Evolutionary conservation across 331 rosid species (phyloP).

Genomic region (Prunus yedoensis): DNA sequence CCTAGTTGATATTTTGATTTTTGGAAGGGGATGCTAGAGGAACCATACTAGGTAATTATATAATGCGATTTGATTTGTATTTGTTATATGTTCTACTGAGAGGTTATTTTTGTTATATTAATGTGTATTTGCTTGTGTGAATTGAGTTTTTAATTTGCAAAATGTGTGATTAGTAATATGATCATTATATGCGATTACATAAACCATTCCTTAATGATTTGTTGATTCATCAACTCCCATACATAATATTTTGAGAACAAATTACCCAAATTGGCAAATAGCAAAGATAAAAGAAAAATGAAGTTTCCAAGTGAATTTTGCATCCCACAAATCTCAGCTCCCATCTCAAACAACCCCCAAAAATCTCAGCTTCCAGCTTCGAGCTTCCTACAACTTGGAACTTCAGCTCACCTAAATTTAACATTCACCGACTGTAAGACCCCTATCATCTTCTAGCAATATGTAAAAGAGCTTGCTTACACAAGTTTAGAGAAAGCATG

Average conservation of each 20-base stretch:
- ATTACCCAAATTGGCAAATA: neutral
- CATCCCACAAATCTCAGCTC: neutral
- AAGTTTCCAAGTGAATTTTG: neutral
- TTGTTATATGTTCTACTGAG: neutral
- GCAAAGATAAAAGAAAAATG: neutral
- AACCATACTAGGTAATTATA: too few species aligned
- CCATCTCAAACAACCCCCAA: neutral
- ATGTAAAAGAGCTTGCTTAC: neutral
- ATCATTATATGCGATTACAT: neutral
- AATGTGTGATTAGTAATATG: neutral
- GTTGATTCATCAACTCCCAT: too few species aligned
- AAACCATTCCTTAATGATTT: too few species aligned
- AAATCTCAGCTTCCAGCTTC: neutral
- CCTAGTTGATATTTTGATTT: too few species aligned
- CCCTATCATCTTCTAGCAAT: neutral
- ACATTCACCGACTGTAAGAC: too few species aligned
- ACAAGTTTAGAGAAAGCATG: neutral
- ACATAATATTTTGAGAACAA: too few species aligned
- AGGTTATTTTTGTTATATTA: neutral
- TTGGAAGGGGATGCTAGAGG: too few species aligned
- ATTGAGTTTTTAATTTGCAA: neutral
- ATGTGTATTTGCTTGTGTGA: neutral
- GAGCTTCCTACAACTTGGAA: neutral
- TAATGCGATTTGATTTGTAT: too few species aligned
- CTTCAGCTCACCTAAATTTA: neutral